Evolutionary conservation across 2,329 filamentous ascomycete species (phyloP), one percentile per base, ranked within the genome.

Genomic region (Fusarium sp.): DNA sequence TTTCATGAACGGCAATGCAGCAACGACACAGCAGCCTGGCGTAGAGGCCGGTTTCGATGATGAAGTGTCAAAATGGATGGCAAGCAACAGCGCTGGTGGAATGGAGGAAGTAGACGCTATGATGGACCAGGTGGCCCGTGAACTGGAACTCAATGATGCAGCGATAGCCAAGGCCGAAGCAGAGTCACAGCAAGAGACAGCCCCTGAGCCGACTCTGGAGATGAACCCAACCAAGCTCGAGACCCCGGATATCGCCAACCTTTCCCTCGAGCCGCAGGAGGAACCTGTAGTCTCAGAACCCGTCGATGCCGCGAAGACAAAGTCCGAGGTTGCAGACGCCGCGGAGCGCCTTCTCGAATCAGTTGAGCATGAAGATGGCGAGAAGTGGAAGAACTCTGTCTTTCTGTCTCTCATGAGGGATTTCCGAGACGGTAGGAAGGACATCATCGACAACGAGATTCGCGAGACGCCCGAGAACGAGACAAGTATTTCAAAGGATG

Each of bases 361-460:
- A 4, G 82, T 84, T 24, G 76, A 81, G 66, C 81, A 84, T 53
- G 82, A 84, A 63, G 74, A 76, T 44, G 81, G 81, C 42, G 82
- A 83, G 10, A 84, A 84, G 66, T 84, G 82, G 82, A 81, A 82
- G 65, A 82, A 84, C 44, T 84, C 82, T 0, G 74, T 77, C n/a
- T 84, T 84, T 42, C 73, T 84, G 9, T 79, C 79, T 0, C 75
- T 84, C 6, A 84, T 84, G 82, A 79, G 80, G 19, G 82, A 84
- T 56, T 83, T 84, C 45, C 76, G 80, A 10, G 82, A 84, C 47
- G 82, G 82, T 2, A 78, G 73, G 22, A 84, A 84, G 65, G 81
- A 83, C 21, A 82, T 84, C 47, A 70, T 82, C 14, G 77, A 81
- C 43, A 78, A 83, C 33, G 76, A 82, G 70, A 80, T 84, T 26